phyloP scores from a whole-genome alignment of 2,329 filamentous ascomycete genomes.

The Huntiella abstrusa region DNA sequence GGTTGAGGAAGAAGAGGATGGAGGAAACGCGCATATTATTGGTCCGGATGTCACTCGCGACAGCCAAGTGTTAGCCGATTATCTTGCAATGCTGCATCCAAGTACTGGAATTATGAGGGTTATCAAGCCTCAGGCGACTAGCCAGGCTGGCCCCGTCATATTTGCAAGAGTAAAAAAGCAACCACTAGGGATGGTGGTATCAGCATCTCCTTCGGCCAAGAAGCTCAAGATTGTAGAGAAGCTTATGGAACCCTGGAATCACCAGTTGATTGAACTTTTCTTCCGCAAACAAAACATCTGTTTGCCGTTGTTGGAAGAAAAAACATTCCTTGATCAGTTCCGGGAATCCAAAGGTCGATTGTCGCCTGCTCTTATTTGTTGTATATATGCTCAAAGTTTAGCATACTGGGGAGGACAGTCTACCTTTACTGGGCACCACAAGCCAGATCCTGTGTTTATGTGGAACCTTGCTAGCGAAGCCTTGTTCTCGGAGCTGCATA shows the following conservation, averaged over 20 bases:
- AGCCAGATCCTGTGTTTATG: constrained; percentile 39
- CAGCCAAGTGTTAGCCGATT: constrained; percentile 40
- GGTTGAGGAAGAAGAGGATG: constrained; percentile 18
- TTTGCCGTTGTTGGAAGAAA: constrained; percentile 41
- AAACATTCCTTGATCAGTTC: constrained; percentile 31
- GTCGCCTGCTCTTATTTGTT: constrained; percentile 36
- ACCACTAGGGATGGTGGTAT: constrained; percentile 24
- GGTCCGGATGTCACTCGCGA: constrained; percentile 40
- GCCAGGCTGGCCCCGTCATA: constrained; percentile 22
- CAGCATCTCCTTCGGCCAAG: constrained; percentile 21
- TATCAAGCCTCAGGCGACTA: constrained; percentile 17
- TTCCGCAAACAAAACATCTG: constrained; percentile 37
- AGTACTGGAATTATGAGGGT: constrained; percentile 18
- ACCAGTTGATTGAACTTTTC: constrained; percentile 34
- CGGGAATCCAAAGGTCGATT: constrained; percentile 26
- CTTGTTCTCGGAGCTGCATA: constrained; percentile 38
- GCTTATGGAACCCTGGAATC: constrained; percentile 34
- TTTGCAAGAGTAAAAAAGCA: constrained; percentile 29
- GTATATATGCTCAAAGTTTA: constrained; percentile 37
- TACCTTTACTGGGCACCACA: constrained; percentile 24
- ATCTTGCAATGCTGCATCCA: constrained; percentile 22
- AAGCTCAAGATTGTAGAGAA: constrained; percentile 39
- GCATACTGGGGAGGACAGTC: constrained; percentile 36
- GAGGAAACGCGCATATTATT: constrained; percentile 33
- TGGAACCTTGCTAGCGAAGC: constrained; percentile 44